Percentiles rank a stretch among this genome's conserved stretches.
phyloP scores from a whole-genome alignment of 2,329 filamentous ascomycete genomes.

The Thielaviopsis euricoi region DNA sequence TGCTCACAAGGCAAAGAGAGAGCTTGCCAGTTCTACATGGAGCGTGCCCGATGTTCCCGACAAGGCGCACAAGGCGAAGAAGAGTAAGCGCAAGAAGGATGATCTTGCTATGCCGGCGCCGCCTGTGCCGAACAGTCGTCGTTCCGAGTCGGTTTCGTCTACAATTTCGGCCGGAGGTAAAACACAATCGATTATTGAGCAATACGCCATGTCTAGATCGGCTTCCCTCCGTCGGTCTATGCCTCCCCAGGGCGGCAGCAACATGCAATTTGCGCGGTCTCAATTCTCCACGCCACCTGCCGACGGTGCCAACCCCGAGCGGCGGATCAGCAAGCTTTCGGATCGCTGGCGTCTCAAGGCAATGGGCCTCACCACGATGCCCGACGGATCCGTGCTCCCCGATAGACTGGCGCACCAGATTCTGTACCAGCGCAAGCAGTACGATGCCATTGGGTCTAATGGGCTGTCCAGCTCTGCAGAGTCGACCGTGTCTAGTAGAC shows the following conservation, averaged over 20 bases:
- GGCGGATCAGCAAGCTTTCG: slow-evolving; percentile 23
- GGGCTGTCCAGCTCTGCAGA: slow-evolving; percentile 16
- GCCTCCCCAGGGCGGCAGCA: slow-evolving; percentile 15
- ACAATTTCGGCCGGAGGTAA: slow-evolving; percentile 11
- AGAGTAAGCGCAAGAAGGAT: slow-evolving; percentile 4
- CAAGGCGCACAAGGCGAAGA: slow-evolving; percentile 1
- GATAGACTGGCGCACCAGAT: slow-evolving; percentile 33
- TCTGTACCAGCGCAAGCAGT: slow-evolving; percentile 24
- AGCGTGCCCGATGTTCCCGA: slow-evolving; percentile 10
- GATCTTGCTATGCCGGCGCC: slow-evolving; percentile 4
- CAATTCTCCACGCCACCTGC: slow-evolving; percentile 8
- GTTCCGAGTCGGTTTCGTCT: slow-evolving; percentile 8
- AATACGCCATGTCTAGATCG: slow-evolving; percentile 8
- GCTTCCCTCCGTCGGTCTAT: slow-evolving; percentile 4
- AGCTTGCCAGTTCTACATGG: slow-evolving; percentile 10
- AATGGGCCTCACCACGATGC: slow-evolving; percentile 35
- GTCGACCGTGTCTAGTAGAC: not conserved
- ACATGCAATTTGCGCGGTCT: slow-evolving; percentile 9
- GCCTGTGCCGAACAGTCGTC: not conserved
- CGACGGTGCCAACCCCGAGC: slow-evolving; percentile 9
- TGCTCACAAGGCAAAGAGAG: slow-evolving; percentile 21
- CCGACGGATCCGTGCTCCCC: slow-evolving; percentile 35
- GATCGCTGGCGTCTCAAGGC: slow-evolving; percentile 31
- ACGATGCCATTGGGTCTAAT: slow-evolving; percentile 22
- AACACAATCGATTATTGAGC: slow-evolving; percentile 10